Evolutionary conservation across 495 filamentous ascomycete species (phyloP), one percentile per base, ranked within the genome.

Genomic region (Penicillium canariense): DNA sequence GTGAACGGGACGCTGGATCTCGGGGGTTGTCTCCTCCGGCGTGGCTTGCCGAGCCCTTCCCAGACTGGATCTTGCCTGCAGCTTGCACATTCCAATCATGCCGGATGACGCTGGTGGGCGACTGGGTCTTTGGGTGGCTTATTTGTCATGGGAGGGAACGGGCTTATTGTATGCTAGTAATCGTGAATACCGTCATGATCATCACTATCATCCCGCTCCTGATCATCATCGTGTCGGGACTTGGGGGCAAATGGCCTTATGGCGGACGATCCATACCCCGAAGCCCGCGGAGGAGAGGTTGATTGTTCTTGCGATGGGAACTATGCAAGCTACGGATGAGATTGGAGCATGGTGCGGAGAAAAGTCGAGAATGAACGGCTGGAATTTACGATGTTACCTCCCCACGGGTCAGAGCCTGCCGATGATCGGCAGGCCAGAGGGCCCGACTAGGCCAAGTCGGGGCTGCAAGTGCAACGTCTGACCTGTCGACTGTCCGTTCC

Each of bases 61-160:
- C 25, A 17, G 18, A 28, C 15, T 30, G 5, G 11, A 27, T n/a
- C 34, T 50, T 32, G 32, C 18, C 49, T 39, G 28, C 31, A 45
- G 31, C 27, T n/a, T 40, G 40, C 50, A 61, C 59, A 61, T 61
- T 61, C 59, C 59, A 57, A 38, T 55, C 40, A 55, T 54, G 54
- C 39, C 44, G 6, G 42, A 52, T 57, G 59, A 61, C 54, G 59
- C 56, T 4, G 31, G 30, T 22, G 11, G 31, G 31, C 30, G 42
- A 25, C 31, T 20, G 32, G 38, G 38, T 18, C 20, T 11, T 46
- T 27, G 11, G 17, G 43, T 27, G 25, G 25, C 23, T 28, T 26
- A 58, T 58, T 58, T 58, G 55, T 58, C 55, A 53, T 42, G 23
- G 5, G 15, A 10, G 17, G 9, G 4, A 8, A 17, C 20, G 1